Evolutionary conservation across 768 basidiomycete species (phyloP), one percentile per base, ranked within the genome.

Genomic region (Psilocybe cubensis): DNA sequence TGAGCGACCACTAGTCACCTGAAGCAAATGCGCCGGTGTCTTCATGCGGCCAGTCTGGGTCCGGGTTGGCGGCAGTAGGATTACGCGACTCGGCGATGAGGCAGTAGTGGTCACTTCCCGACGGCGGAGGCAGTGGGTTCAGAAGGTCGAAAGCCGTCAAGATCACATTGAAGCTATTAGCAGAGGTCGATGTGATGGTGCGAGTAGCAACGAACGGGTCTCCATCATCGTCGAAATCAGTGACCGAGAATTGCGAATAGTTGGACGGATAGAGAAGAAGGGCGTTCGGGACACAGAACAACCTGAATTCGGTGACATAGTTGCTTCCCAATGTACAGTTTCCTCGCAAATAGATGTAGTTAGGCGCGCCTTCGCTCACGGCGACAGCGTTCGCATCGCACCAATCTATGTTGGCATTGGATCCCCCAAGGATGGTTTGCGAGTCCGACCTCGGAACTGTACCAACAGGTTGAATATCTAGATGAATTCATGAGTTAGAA

Each of bases 81-180:
- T 31, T 48, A 2, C 46, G 46, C 27, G 25, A 4, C 28, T 48
- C 46, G 14, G 27, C 29, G 31, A 48, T 28, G 0, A 48, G 46
- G 14, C 46, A 48, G n/a, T 29, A 48, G 20, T 48, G 46, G 46
- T 48, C 46, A 24, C 46, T 48, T 48, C 46, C 46, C 18, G 46
- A 3, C 2, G 46, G 46, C 10, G 46, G 46, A 4, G 46, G 46
- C n/a, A n/a, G 28, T 7, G 46, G 46, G 28, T 48, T 48, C 11
- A 48, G 27, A 29, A 48, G 46, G 31, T 48, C 14, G 11, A 48
- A 48, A 3, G 46, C 27, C 46, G 20, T n/a, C 17, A 29, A 5
- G 17, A 29, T 20, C 5, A 48, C 46, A n/a, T 48, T 48, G 27
- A 48, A 48, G 27, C 46, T 48, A 11, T 48, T 48, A 3, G 46